phyloP scores from a whole-genome alignment of 768 basidiomycete species.

The Macrolepiota dolichaula region DNA sequence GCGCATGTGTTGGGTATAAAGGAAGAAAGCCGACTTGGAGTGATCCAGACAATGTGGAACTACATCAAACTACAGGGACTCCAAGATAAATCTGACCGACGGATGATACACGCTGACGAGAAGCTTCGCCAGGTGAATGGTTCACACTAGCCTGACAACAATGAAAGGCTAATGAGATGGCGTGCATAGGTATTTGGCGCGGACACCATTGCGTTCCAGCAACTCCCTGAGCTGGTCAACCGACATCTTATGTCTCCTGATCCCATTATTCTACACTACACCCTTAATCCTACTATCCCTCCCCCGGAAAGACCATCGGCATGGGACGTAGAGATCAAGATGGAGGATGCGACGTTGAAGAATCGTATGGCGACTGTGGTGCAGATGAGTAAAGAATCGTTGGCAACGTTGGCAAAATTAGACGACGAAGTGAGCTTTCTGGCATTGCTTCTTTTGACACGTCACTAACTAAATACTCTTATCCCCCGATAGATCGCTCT shows the following conservation, averaged over 20 bases:
- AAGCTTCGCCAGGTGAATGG: conserved; percentile 55
- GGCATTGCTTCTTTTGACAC: background rate
- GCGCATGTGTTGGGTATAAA: conserved; percentile 71
- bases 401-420: conserved; percentile 61
- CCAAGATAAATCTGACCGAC: conserved; percentile 80
- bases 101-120: conserved; percentile 67
- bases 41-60: conserved; percentile 86
- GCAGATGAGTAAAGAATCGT: conserved; percentile 66
- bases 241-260: conserved; percentile 75
- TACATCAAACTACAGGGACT: conserved; percentile 84
- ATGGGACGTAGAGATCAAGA: conserved; percentile 86
- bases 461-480: background rate
- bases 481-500: conserved; percentile 61
- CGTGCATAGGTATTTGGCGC: conserved; percentile 59
- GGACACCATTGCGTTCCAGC: conserved; percentile 71
- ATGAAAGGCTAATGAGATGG: background rate
- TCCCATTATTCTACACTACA: conserved; percentile 79
- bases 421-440: conserved; percentile 78
- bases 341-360: conserved; percentile 77
- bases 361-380: conserved; percentile 71
- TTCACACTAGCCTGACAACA: background rate
- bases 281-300: conserved; percentile 55
- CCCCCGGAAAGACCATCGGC: conserved; percentile 72
- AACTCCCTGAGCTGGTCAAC: conserved; percentile 83
- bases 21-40: conserved; percentile 79